These are phyloP conservation scores for Manihot esculenta DNA, from an alignment of 441 rosid genomes.

Conservation along the genomic window DNA sequence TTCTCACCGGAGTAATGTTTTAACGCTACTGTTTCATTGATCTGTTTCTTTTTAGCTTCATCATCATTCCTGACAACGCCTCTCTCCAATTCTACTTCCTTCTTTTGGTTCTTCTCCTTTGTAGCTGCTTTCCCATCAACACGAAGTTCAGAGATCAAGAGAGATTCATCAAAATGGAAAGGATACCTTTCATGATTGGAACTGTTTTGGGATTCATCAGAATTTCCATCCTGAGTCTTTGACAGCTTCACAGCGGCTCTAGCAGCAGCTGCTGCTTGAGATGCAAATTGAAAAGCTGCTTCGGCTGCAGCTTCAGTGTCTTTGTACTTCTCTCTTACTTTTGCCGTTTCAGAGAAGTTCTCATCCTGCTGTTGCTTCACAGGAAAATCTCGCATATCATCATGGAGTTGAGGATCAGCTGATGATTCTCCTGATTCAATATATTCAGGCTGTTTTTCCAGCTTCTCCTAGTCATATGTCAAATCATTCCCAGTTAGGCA, in stretches of 20 bases:
- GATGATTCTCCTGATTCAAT: slow-evolving; percentile 2
- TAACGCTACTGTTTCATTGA: background rate
- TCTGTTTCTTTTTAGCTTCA: background rate
- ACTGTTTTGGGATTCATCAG: background rate
- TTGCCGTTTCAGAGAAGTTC: slow-evolving; percentile 19
- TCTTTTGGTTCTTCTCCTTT: background rate
- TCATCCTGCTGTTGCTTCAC: slow-evolving; percentile 17
- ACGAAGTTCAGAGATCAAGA: background rate
- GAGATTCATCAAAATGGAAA: background rate
- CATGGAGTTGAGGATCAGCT: background rate
- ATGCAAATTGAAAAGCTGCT: slow-evolving; percentile 47
- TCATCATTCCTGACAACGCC: background rate
- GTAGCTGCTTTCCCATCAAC: too few relatives aligned
- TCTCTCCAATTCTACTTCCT: background rate
- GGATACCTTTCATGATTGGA: background rate
- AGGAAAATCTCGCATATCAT: background rate
- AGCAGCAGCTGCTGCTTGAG: slow-evolving; percentile 50
- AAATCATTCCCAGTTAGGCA: slow-evolving; percentile 18
- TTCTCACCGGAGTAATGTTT: background rate
- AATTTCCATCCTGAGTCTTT: background rate
- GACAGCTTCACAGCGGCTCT: slow-evolving; percentile 49
- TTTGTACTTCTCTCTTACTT: slow-evolving; percentile 25
- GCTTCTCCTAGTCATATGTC: too few relatives aligned
- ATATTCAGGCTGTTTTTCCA: slow-evolving; percentile 15
- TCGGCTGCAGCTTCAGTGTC: slow-evolving; percentile 41